Conservation (phyloP, 1,284 basidiomycete species). For the Cryptococcus wingfieldii region DNA sequence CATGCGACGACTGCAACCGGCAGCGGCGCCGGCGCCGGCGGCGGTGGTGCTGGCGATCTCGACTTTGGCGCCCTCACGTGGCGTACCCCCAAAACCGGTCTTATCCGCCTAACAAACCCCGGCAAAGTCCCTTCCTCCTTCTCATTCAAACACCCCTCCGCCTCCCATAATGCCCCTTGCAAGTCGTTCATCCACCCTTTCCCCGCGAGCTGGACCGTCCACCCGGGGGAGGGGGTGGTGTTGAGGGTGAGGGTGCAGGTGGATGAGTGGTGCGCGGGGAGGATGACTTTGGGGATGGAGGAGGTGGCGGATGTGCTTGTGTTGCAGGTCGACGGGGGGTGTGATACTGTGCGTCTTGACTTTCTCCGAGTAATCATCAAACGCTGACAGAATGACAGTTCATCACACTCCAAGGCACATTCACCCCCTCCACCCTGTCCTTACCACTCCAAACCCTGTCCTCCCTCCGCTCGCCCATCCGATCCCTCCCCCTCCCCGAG, state of each 20-base stretch:
- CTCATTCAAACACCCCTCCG: too few species aligned
- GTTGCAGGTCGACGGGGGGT: conserved; percentile 33
- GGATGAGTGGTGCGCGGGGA: conserved; percentile 21
- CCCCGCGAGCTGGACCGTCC: conserved; percentile 26
- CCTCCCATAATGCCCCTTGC: neutral
- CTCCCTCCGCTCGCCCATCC: conserved; percentile 21
- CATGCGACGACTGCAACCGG: too few species aligned
- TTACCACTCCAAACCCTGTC: conserved; percentile 30
- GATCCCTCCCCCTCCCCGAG: conserved; percentile 16
- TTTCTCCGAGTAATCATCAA: neutral
- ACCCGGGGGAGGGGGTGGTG: conserved; percentile 20
- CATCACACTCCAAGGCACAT: conserved; percentile 35
- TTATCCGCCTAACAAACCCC: too few species aligned
- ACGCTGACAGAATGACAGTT: conserved; percentile 23
- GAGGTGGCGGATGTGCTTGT: conserved; percentile 42
- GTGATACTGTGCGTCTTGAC: conserved; percentile 29
- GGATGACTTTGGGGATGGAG: conserved; percentile 24
- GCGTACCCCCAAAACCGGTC: too few species aligned
- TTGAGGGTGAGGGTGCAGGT: conserved; percentile 28
- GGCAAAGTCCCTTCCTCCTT: too few species aligned
- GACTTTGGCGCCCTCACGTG: too few species aligned
- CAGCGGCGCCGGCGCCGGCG: too few species aligned
- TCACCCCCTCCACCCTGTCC: conserved; percentile 28
- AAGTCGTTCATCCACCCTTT: conserved; percentile 38
- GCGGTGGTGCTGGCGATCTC: too few species aligned